phyloP scores from a whole-genome alignment of 169 alveolate species.

The Cryptosporidium canis region DNA sequence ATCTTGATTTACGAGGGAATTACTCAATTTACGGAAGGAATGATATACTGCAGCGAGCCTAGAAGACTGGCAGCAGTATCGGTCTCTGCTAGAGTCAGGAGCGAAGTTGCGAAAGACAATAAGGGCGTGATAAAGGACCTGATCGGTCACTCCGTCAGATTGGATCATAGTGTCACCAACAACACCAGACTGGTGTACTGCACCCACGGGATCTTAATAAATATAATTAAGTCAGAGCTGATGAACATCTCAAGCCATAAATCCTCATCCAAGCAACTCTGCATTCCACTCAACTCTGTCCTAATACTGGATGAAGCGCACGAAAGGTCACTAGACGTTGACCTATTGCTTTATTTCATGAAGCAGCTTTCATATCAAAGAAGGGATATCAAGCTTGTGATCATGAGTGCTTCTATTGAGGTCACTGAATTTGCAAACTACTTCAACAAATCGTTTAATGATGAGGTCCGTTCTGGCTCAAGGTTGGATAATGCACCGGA shows the following conservation, averaged over 20 bases:
- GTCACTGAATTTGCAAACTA: conserved; percentile 36
- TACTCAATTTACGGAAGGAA: conserved; percentile 29
- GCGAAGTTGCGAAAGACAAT: conserved; percentile 15
- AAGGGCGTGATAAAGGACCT: not conserved
- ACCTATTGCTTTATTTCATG: conserved; percentile 71
- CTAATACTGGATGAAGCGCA: conserved; percentile 79
- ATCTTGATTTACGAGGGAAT: conserved; percentile 60
- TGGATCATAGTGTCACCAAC: conserved; percentile 29
- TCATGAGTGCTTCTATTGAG: conserved; percentile 66
- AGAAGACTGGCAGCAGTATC: conserved; percentile 68
- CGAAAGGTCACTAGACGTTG: conserved; percentile 75
- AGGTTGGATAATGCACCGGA: not conserved
- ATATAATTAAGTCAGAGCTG: conserved; percentile 48
- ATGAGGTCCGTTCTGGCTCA: not conserved
- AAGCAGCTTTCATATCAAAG: conserved; percentile 30
- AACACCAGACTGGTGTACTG: conserved; percentile 70
- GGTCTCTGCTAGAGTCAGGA: conserved; percentile 31
- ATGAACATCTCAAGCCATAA: not conserved
- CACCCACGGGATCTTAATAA: conserved; percentile 70
- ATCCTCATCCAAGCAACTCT: not conserved
- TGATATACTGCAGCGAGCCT: conserved; percentile 68
- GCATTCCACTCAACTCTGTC: conserved; percentile 42
- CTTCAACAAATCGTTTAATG: conserved; percentile 11
- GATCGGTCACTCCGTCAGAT: conserved; percentile 62
- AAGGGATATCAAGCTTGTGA: conserved; percentile 38